Conservation (phyloP, 2,329 filamentous ascomycete genomes). For the Trichoderma citrinoviride region DNA sequence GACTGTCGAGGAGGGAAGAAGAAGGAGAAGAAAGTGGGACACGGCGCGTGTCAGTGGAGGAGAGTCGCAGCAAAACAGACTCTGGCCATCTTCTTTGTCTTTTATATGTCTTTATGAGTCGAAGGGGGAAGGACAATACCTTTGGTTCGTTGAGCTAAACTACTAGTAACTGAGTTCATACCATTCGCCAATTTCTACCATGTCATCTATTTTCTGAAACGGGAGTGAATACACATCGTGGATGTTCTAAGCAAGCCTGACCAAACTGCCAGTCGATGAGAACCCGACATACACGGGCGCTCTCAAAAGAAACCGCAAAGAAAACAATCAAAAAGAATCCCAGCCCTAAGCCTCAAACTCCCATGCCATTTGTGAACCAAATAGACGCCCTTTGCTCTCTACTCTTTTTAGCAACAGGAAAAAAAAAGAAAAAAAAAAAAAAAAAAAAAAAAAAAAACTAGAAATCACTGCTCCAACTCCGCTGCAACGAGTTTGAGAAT, state of each 20-base stretch:
- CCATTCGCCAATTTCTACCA: background rate
- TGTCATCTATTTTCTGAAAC: background rate
- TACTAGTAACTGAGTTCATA: background rate
- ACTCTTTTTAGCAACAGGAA: background rate
- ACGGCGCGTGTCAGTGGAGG: background rate
- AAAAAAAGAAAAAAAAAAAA: background rate
- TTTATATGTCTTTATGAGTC: background rate
- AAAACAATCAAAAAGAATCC: background rate
- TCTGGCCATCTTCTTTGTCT: background rate
- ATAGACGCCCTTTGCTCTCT: background rate
- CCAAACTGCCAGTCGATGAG: background rate
- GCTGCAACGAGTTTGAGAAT: slow-evolving; percentile 75
- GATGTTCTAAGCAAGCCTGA: background rate
- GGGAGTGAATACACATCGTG: background rate
- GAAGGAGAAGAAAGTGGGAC: background rate
- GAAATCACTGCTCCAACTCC: slow-evolving; percentile 35
- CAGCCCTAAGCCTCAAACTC: slow-evolving; percentile 4
- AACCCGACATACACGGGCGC: background rate
- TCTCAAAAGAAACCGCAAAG: background rate
- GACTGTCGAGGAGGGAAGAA: background rate
- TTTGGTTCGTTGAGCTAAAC: background rate
- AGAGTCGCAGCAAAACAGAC: background rate
- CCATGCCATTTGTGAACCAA: slow-evolving; percentile 9
- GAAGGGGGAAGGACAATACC: background rate
- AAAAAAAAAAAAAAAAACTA: too few species aligned